Evolutionary conservation across 2,329 filamentous ascomycete genomes (phyloP).

Genomic region (Orbilia ellipsospora): DNA sequence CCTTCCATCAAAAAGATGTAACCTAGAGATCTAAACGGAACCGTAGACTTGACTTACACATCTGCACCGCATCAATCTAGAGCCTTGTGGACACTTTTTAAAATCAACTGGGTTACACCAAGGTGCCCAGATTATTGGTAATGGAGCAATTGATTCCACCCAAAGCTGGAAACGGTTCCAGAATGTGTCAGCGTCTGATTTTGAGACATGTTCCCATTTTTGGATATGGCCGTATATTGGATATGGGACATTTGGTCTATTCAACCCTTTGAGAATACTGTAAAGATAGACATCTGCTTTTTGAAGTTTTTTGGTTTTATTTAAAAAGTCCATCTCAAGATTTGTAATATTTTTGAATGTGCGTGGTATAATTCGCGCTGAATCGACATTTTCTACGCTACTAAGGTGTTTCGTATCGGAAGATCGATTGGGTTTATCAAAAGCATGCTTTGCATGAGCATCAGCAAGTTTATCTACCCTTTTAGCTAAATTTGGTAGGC

Average conservation of each 20-base stretch:
- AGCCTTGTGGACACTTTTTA: neutral
- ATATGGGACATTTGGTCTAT: neutral
- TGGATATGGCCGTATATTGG: no score
- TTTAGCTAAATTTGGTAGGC: no score
- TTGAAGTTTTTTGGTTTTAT: no score
- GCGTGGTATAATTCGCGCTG: no score
- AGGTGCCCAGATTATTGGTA: conserved; percentile 15
- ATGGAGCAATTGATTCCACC: conserved; percentile 13
- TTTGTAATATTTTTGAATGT: no score
- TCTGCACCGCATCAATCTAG: conserved; percentile 25
- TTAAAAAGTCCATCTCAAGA: no score
- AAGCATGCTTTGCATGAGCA: no score
- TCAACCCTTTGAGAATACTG: neutral
- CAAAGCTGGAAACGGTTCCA: conserved; percentile 7
- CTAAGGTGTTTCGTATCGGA: no score
- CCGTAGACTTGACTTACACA: conserved; percentile 34
- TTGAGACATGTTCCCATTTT: conserved; percentile 3
- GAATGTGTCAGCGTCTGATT: neutral
- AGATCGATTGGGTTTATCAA: no score
- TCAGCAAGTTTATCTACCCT: no score
- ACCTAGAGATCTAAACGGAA: neutral
- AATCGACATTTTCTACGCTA: no score
- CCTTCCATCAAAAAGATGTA: neutral
- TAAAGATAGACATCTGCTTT: neutral
- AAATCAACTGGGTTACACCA: conserved; percentile 1